These are phyloP conservation scores for Wallacemonas collosoma DNA, from an alignment of 208 protist species.

Conservation along the genomic window DNA sequence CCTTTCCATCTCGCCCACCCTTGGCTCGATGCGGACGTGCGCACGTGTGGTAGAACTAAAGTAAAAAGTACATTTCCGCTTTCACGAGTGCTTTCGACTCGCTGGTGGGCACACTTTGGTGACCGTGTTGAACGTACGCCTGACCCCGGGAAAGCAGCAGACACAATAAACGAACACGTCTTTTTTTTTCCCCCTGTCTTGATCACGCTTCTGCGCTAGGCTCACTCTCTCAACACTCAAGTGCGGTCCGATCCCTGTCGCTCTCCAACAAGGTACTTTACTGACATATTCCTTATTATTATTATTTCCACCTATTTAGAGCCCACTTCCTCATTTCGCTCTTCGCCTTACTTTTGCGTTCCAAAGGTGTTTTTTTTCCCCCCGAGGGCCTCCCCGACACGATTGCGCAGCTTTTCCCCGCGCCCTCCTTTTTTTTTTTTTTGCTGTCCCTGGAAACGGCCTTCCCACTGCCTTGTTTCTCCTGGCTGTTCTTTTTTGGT, in stretches of 20 bases:
- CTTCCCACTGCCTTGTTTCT: too few relatives aligned
- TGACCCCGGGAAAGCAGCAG: too few relatives aligned
- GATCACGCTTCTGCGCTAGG: too few relatives aligned
- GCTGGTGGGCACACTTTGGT: too few relatives aligned
- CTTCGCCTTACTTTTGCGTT: background rate
- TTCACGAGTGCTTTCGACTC: too few relatives aligned
- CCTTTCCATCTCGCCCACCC: too few relatives aligned
- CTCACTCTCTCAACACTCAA: too few relatives aligned
- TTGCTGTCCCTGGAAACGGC: background rate
- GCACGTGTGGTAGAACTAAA: background rate
- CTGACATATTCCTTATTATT: background rate
- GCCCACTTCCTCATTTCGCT: background rate
- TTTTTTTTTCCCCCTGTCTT: too few relatives aligned
- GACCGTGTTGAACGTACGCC: too few relatives aligned
- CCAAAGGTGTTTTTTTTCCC: background rate
- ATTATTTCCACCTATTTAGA: background rate
- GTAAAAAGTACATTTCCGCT: background rate
- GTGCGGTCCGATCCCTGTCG: too few relatives aligned
- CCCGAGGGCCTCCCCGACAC: background rate
- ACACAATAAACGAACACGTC: background rate
- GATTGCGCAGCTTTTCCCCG: background rate
- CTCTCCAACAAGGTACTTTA: background rate
- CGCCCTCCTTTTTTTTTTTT: background rate
- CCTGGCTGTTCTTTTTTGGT: too few relatives aligned
- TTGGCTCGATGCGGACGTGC: too few relatives aligned